These are phyloP conservation scores for Boletus eberwhitei DNA, from an alignment of 768 basidiomycete genomes.

Conservation along the genomic window DNA sequence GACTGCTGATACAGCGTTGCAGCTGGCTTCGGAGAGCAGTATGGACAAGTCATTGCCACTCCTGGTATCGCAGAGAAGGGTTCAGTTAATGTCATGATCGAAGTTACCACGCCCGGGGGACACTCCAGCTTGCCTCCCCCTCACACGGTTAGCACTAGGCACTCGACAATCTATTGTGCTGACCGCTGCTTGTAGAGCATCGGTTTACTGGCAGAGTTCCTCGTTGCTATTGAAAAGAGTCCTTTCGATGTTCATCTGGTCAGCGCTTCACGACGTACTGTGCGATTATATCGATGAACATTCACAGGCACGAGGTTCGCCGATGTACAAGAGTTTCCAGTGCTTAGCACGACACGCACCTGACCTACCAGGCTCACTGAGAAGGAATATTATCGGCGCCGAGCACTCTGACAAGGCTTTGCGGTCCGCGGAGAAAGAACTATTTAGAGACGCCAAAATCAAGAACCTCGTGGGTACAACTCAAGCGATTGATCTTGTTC, in stretches of 20 bases:
- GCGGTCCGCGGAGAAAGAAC: conserved; percentile 44
- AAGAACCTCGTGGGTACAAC: conserved; percentile 62
- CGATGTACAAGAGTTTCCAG: conserved; percentile 57
- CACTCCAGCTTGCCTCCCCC: conserved; percentile 82
- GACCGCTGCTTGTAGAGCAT: conserved; percentile 54
- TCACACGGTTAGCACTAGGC: conserved; percentile 59
- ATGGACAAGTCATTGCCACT: conserved; percentile 54
- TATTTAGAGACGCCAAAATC: conserved; percentile 38
- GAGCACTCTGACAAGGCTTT: conserved; percentile 50
- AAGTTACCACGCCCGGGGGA: conserved; percentile 69
- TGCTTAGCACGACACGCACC: conserved; percentile 66
- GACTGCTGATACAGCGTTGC: background rate
- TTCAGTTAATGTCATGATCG: conserved; percentile 56
- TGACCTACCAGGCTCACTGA: conserved; percentile 45
- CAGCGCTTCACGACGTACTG: conserved; percentile 6
- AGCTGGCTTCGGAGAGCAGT: conserved; percentile 50
- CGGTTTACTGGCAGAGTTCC: conserved; percentile 70
- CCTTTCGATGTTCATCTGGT: conserved; percentile 55
- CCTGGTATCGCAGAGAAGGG: conserved; percentile 78
- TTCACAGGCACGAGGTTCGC: conserved; percentile 49
- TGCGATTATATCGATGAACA: background rate
- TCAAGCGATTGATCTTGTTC: conserved; percentile 71
- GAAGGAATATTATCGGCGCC: conserved; percentile 47
- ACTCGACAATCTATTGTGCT: background rate
- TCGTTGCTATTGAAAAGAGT: conserved; percentile 66